phyloP scores from a whole-genome alignment of 371 early-diverging fungal species.

The Mucor velutinosus region DNA sequence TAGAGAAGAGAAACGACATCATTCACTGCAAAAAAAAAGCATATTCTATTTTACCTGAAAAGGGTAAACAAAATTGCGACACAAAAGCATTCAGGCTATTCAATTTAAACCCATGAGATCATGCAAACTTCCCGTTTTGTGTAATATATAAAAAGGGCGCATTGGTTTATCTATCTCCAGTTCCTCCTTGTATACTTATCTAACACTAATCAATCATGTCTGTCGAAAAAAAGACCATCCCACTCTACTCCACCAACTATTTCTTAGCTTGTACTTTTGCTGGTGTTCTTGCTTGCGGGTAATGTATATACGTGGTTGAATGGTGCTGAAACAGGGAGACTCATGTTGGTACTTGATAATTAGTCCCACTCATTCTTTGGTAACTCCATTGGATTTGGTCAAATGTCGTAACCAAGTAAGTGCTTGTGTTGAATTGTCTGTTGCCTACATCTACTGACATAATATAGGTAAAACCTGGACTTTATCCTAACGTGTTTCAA shows the following conservation, averaged over 20 bases:
- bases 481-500: constrained; percentile 71
- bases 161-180: not conserved
- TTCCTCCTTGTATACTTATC: not conserved
- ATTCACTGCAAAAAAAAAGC: not conserved
- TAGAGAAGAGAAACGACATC: not conserved
- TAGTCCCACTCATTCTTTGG: constrained; percentile 69
- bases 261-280: constrained; percentile 60
- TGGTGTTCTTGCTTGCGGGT: constrained; percentile 66
- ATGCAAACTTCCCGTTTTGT: not conserved
- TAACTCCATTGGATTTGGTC: constrained; percentile 76
- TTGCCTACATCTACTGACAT: not conserved
- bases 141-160: not conserved
- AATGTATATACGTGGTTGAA: not conserved
- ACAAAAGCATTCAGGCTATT: constrained; percentile 2
- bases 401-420: constrained; percentile 70
- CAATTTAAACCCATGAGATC: constrained; percentile 5
- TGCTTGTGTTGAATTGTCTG: not conserved
- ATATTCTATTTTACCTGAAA: not conserved
- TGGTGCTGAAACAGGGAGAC: not conserved
- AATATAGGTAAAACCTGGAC: constrained; percentile 52
- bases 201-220: not conserved
- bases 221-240: constrained; percentile 6
- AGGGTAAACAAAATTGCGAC: constrained; percentile 10
- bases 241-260: constrained; percentile 48
- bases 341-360: not conserved